Evolutionary conservation across 2,329 filamentous ascomycete genomes (phyloP), one percentile per base, ranked within the genome.

Genomic region (Thelonectria discophora): DNA sequence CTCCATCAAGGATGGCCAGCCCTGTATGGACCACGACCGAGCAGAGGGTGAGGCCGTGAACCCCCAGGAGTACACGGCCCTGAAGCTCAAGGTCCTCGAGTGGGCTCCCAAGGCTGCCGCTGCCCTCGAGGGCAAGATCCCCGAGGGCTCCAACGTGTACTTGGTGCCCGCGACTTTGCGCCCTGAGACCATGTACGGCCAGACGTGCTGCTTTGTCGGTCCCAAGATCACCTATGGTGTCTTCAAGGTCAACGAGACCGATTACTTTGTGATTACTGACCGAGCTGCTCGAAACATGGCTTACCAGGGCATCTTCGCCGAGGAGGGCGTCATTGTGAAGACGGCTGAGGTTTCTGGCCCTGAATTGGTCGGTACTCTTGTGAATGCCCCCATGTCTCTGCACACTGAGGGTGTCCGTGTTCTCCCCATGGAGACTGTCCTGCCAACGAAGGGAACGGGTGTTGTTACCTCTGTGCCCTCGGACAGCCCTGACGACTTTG

Each of bases 121-220:
- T 68, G 81, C 86, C 55, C 79, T 98, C 60, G 85, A 90, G 75
- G 89, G 87, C 66, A 95, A 94, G 80, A 80, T 98, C 4, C 91
- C 94, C 6, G 84, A 88, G 37, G 88, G 86, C 66, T 90, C 92
- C 47, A 90, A 90, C 64, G 90, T 97, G 58, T 98, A 90, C 81
- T 90, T 98, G 72, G 88, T 98, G 12, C 91, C 95, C 12, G 95
- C 95, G 15, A 98, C 95, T 57, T 85, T 99, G 64, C 86, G 95
- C 64, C 93, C 95, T 2, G 95, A 99, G 83, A 99, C 95, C 37
- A 98, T 99, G 94, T 99, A 98, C 75, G 96, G 96, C 42, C 95
- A 98, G 79, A 96, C 89, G 4, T 96, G 92, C 80, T 97, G 94
- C 77, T 99, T 98, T 71, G 92, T 99, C 49, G 92, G 93, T 3